A percentile compares a stretch with the other conserved stretches of the same genome.
Evolutionary conservation across 805 yeast genomes (phyloP).

Genomic region (Myxozyma melibiosi): DNA sequence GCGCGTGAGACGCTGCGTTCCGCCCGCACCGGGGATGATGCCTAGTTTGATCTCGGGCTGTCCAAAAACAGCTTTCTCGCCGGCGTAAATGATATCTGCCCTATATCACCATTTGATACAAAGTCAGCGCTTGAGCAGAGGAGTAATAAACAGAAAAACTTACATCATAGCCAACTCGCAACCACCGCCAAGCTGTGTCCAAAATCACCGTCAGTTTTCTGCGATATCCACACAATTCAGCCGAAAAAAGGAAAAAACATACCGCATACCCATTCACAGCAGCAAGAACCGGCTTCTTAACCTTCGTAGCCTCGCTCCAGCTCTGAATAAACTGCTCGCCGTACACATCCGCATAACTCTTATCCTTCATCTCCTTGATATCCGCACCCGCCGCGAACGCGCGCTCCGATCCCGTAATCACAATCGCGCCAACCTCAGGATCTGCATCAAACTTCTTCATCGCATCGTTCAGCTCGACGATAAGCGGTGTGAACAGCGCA

Average conservation of each 20-base stretch:
- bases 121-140: too few relatives aligned
- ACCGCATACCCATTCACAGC: slow-evolving; percentile 57
- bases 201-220: background rate
- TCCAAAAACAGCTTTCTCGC: slow-evolving; percentile 53
- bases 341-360: slow-evolving; percentile 45
- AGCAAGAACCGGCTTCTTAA: slow-evolving; percentile 54
- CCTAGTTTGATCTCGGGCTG: slow-evolving; percentile 60
- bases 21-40: slow-evolving; percentile 55
- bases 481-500: slow-evolving; percentile 45
- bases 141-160: background rate
- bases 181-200: slow-evolving; percentile 53
- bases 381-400: slow-evolving; percentile 63
- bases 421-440: slow-evolving; percentile 49
- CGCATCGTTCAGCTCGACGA: slow-evolving; percentile 46
- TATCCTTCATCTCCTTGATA: slow-evolving; percentile 53
- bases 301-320: slow-evolving; percentile 46
- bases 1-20: slow-evolving; percentile 54
- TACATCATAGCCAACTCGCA: slow-evolving; percentile 57
- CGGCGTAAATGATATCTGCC: slow-evolving; percentile 55
- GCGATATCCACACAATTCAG: background rate
- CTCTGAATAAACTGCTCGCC: slow-evolving; percentile 44
- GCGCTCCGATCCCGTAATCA: slow-evolving; percentile 50
- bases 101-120: background rate
- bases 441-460: slow-evolving; percentile 45
- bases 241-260: slow-evolving; percentile 1